Base-by-base conservation (phyloP, 192 early-diverging fungal species). In the Rhizoclosmatium globosum region DNA sequence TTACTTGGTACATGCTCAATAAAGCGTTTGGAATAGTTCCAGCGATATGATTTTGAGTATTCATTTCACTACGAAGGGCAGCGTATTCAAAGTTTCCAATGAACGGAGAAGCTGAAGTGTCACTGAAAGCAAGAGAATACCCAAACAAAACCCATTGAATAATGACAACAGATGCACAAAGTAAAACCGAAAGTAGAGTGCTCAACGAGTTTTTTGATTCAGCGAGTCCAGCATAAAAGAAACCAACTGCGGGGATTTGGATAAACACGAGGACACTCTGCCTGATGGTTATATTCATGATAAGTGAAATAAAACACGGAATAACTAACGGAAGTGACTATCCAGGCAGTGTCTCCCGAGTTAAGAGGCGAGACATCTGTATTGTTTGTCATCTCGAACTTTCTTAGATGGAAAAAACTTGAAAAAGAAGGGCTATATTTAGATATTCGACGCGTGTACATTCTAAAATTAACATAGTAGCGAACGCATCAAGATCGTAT, bases 211-310 rank as follows among this genome's bases (percentile, higher is more conserved):
- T 94, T 82, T 95, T 95, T 80, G 84, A 88, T 46, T 93, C 88
- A 6, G 94, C 92, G 91, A 97, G 93, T 56, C 95, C 95, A 64
- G 93, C 92, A 85, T 97, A 97, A 68, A 95, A 94, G 84, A 94
- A 94, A 3, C 94, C 95, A 48, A 96, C 88, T 44, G 92, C 94
- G 1, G 95, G 95, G 59, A 92, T 89, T 94, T 95, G 95, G 71
- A 96, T 86, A 79, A 94, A 94, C 31, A 96, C 95, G 47, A 95
- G 82, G 0, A 89, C 91, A 38, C 23, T 31, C 31, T 31, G 31
- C 31, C 31, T 31, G 31, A 31, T 31, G 31, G 31, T 31, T 31
- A 31, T 31, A 31, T 31, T 31, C 31, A 31, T 31, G 31, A 31
- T 31, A 31, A 31, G 31, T 31, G 31, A 31, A 31, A 31, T 31